Evolutionary conservation across 2,329 filamentous ascomycete genomes (phyloP), one percentile per base, ranked within the genome.

Genomic region (Graphilbum fragrans): DNA sequence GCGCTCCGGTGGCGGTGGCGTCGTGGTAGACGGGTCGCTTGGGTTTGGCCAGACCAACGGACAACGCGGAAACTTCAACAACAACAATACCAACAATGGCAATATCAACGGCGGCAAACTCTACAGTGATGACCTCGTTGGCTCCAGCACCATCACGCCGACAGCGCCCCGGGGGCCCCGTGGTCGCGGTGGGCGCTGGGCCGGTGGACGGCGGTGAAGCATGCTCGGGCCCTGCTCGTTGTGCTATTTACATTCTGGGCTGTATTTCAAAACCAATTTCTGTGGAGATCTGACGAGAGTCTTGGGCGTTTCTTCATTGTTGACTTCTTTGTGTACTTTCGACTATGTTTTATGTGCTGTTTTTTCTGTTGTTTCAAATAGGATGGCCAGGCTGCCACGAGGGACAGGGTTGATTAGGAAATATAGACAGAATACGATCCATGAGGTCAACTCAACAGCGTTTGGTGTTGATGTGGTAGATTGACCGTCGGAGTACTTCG

Each of bases 21-120:
- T 64, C 20, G 48, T 75, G 16, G 57, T 76, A 7, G 73, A 77
- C 46, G 73, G 73, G 12, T 64, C 63, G 2, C 58, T 68, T 53
- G 72, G 73, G 6, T 76, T 76, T 47, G 60, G 66, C 35, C 71
- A 74, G 23, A 55, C 61, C 20, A 10, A 18, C 17, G 33, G 17
- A 8, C 8, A 5, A 8, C 6, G 45, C 37, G 40, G 48, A 20
- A 56, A 58, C 22, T 58, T 60, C 12, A 53, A 74, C 16, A 74
- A 74, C 47, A 74, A 69, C 48, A 72, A 75, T 43, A 9, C 7
- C 21, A 19, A 27, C 4, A 27, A 27, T 23, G 42, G 43, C 25
- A 42, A 44, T 5, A 43, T 37, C 37, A 35, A 38, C 14, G 36
- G 45, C 38, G 41, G 45, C 32, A 43, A 61, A 17, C 54, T 76